Evolutionary conservation across 2,329 filamentous ascomycete genomes (phyloP).

Genomic region (Microcyclospora tardicrescens): DNA sequence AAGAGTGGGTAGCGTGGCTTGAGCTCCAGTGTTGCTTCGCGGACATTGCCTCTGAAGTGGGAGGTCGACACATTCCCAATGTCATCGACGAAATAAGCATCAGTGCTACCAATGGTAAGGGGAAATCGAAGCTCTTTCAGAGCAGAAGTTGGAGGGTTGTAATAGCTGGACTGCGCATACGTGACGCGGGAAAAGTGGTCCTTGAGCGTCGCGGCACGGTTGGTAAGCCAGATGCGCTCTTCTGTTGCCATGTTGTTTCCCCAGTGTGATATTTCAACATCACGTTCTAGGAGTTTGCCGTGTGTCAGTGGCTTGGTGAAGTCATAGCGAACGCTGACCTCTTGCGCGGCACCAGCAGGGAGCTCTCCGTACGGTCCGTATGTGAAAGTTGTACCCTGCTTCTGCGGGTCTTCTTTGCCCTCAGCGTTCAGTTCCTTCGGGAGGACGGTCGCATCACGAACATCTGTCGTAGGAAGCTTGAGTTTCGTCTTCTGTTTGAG

Average conservation of each 20-base stretch:
- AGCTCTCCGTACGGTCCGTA: conserved; percentile 83
- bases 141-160: conserved; percentile 63
- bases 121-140: conserved; percentile 73
- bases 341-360: conserved; percentile 60
- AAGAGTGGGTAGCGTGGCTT: conserved; percentile 95
- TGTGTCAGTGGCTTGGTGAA: conserved; percentile 86
- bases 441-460: conserved; percentile 65
- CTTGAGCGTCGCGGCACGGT: conserved; percentile 64
- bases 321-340: conserved; percentile 76
- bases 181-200: conserved; percentile 38
- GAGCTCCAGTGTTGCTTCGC: conserved; percentile 61
- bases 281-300: conserved; percentile 66
- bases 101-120: conserved; percentile 63
- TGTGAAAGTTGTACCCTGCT: conserved; percentile 71
- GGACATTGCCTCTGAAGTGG: conserved; percentile 59
- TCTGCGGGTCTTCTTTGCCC: conserved; percentile 57
- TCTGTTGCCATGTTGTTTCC: conserved; percentile 92
- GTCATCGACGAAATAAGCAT: conserved; percentile 89
- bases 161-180: conserved; percentile 36
- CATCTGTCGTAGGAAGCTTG: conserved; percentile 65
- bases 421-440: conserved; percentile 43
- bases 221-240: conserved; percentile 78
- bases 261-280: conserved; percentile 95
- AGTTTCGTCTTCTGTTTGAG: conserved; percentile 94
- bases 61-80: conserved; percentile 97